Conservation (phyloP, 2,329 filamentous ascomycete species). For the Westerdykella ornata region DNA sequence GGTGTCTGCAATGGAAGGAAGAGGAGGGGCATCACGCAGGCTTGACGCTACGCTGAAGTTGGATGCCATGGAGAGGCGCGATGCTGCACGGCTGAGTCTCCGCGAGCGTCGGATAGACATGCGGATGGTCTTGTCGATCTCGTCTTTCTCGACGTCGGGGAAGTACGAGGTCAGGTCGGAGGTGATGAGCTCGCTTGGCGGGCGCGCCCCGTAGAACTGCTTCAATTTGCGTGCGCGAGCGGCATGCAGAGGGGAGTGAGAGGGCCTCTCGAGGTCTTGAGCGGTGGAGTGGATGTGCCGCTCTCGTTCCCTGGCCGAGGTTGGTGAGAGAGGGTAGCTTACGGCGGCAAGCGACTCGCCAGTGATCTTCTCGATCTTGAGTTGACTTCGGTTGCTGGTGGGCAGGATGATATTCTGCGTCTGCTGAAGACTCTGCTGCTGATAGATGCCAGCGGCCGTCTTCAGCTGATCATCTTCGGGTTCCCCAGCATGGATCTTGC, state of each 20-base stretch:
- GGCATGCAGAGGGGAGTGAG: constrained; percentile 34
- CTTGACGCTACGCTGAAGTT: constrained; percentile 90
- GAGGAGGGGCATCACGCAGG: constrained; percentile 84
- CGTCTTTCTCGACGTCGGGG: constrained; percentile 85
- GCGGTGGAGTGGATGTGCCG: constrained; percentile 53
- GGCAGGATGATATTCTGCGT: constrained; percentile 55
- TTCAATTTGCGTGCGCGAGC: constrained; percentile 53
- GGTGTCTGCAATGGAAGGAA: constrained; percentile 89
- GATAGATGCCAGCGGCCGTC: constrained; percentile 78
- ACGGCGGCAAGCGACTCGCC: constrained; percentile 82
- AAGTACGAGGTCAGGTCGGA: constrained; percentile 96
- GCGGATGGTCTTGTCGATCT: constrained; percentile 91
- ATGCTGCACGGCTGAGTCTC: constrained; percentile 85
- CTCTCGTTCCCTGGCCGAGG: constrained; percentile 60
- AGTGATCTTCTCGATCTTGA: constrained; percentile 82
- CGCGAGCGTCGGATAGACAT: constrained; percentile 87
- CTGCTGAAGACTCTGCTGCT: constrained; percentile 71
- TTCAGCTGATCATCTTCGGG: constrained; percentile 82
- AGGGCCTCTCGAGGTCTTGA: constrained; percentile 44
- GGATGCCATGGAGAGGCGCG: constrained; percentile 86
- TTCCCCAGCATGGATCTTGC: constrained; percentile 87
- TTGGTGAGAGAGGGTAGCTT: constrained; percentile 79
- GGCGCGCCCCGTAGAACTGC: constrained; percentile 84
- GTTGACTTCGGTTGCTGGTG: constrained; percentile 68
- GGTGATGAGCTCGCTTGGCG: constrained; percentile 93